These are phyloP conservation scores for Mortierella sp. DNA, from an alignment of 371 early-diverging fungal genomes.

Conservation along the genomic window DNA sequence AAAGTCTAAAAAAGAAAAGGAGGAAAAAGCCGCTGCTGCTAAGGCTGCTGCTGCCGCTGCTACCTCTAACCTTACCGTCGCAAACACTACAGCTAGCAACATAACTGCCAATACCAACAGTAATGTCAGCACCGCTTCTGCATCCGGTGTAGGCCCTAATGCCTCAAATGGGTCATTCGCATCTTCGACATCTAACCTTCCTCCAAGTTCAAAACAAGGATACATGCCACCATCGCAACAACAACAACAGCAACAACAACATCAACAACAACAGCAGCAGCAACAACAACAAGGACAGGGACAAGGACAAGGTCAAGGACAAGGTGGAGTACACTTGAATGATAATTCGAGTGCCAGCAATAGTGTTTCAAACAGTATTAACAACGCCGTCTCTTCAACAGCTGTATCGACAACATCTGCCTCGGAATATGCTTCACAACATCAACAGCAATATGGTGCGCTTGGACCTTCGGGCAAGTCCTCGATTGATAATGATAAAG, in stretches of 20 bases:
- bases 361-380: constrained; percentile 15
- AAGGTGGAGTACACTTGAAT: constrained; percentile 10
- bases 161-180: constrained; percentile 23
- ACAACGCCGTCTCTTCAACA: constrained; percentile 2
- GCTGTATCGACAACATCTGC: neutral
- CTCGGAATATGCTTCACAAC: constrained; percentile 14
- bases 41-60: constrained; percentile 25
- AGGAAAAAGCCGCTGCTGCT: constrained; percentile 41
- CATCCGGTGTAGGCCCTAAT: neutral
- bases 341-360: constrained; percentile 36
- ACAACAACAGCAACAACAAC: neutral
- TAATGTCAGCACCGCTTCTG: constrained; percentile 4
- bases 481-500: constrained; percentile 30
- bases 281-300: neutral
- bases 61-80: neutral
- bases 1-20: constrained; percentile 53
- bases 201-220: constrained; percentile 8
- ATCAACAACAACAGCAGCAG: neutral
- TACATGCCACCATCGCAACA: neutral
- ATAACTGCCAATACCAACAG: constrained; percentile 1
- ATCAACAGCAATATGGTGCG: constrained; percentile 21
- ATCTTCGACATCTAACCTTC: constrained; percentile 26
- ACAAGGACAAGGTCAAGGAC: neutral
- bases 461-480: constrained; percentile 16
- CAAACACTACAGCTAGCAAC: neutral